These are phyloP conservation scores for Flueggea neowawraea DNA, from an alignment of 441 rosid genomes.

Conservation along the genomic window DNA sequence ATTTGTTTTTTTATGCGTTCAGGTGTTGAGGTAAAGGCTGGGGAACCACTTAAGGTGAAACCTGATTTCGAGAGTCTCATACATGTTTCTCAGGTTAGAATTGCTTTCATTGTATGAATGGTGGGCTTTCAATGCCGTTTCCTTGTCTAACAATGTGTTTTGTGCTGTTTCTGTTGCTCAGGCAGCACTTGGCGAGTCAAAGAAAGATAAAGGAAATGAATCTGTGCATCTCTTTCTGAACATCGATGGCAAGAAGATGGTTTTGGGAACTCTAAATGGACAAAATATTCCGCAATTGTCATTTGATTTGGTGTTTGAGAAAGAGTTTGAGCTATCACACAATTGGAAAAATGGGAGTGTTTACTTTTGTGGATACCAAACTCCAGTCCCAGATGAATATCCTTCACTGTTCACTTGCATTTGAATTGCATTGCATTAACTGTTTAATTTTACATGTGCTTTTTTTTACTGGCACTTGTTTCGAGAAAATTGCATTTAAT, in stretches of 20 bases:
- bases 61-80: constrained; percentile 34
- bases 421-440: not conserved
- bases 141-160: not conserved
- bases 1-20: not conserved
- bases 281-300: constrained; percentile 52
- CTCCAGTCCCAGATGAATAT: constrained; percentile 33
- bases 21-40: constrained; percentile 87
- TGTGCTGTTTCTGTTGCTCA: constrained; percentile 15
- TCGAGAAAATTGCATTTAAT: not conserved
- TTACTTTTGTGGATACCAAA: constrained; percentile 55
- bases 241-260: constrained; percentile 38
- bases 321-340: constrained; percentile 80
- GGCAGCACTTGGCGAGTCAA: constrained; percentile 64
- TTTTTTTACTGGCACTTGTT: not conserved
- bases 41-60: constrained; percentile 50
- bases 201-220: constrained; percentile 44
- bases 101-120: not conserved
- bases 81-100: constrained; percentile 72
- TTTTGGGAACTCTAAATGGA: constrained; percentile 51
- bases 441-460: not conserved
- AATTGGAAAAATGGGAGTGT: constrained; percentile 66
- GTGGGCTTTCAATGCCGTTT: not conserved
- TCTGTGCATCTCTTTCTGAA: constrained; percentile 44
- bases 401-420: constrained; percentile 20
- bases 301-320: constrained; percentile 64